Evolutionary conservation across 495 filamentous ascomycete species (phyloP), one percentile per base, ranked within the genome.

Genomic region (Xylaria bambusicola): DNA sequence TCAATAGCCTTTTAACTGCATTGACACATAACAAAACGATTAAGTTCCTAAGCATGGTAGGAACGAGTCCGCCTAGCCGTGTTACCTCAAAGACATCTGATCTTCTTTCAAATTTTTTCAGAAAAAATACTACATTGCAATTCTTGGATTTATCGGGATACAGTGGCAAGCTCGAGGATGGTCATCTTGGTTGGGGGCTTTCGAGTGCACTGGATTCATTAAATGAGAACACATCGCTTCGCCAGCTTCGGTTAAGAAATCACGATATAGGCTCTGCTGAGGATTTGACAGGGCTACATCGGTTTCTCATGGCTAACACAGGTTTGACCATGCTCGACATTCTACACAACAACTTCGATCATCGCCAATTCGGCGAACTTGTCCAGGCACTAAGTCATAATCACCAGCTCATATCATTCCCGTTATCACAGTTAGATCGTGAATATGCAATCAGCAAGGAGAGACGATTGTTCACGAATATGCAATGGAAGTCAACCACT

Each of bases 101-200:
- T 42, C 79, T 86, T n/a, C 67, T 97, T 15, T 84, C 88, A 62
- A 59, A 80, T 41, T 84, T 97, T 74, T 90, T 98, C 61, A 84
- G 87, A 26, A 78, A 85, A 52, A 97, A 98, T 64, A 74, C 81
- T 9, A 90, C 88, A 0, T 75, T 98, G 12, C 82, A 85, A 56
- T 89, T 85, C 54, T 74, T 98, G 15, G 89, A 97, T 68, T 84
- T 97, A 44, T 94, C 92, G 6, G 94, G 94, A 5, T 94, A 96
- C 68, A 88, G 88, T 62, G 89, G 91, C 7, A 88, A 93, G 66
- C 78, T 97, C 23, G 94, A 97, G 68, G 89, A 91, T 45, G 88
- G 90, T 0, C 85, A 89, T 42, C 86, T 97, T 35, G 92, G 93
- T 18, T 87, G 85, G 60, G 92, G 91, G 3, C 82, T 97, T 51